phyloP scores from a whole-genome alignment of 2,329 filamentous ascomycete species.

The Xylariales sp. region DNA sequence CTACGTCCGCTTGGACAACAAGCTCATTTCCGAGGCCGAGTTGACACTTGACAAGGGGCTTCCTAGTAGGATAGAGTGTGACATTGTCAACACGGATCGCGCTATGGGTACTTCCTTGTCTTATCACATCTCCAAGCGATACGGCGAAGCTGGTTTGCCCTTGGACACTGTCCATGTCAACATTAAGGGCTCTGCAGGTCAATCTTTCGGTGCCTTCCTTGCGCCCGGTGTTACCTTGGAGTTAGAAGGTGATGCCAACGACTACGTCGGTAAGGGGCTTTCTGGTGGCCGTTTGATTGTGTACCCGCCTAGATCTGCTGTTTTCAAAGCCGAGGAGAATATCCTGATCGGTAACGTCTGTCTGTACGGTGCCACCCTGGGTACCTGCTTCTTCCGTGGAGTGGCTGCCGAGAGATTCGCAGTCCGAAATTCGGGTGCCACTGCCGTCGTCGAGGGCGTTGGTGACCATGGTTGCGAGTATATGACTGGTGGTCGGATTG shows the following conservation, averaged over 20 bases:
- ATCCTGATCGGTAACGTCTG: constrained; percentile 91
- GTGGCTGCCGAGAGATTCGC: constrained; percentile 94
- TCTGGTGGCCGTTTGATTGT: constrained; percentile 90
- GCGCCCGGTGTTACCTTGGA: constrained; percentile 91
- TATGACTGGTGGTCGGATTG: constrained; percentile 92
- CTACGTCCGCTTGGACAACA: constrained; percentile 91
- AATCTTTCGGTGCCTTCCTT: constrained; percentile 93
- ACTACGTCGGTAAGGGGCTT: constrained; percentile 94
- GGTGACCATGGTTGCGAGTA: constrained; percentile 98
- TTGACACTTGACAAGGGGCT: constrained; percentile 91
- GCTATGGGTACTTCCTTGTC: constrained; percentile 90
- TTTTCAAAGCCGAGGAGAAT: constrained; percentile 96
- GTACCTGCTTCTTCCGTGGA: constrained; percentile 94
- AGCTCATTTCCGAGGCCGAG: constrained; percentile 93
- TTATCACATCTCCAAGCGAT: constrained; percentile 91
- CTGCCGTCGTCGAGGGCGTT: constrained; percentile 91
- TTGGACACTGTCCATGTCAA: constrained; percentile 94
- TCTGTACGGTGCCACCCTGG: constrained; percentile 86
- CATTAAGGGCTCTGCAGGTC: constrained; percentile 92
- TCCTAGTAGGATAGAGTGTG: constrained; percentile 88
- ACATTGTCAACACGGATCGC: constrained; percentile 94
- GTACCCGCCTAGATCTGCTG: constrained; percentile 83
- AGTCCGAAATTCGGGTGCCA: constrained; percentile 93
- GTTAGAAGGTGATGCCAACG: constrained; percentile 92
- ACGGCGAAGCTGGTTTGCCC: constrained; percentile 82